Conservation (phyloP, 2,329 filamentous ascomycete species). For the Trichoderma sp. region DNA sequence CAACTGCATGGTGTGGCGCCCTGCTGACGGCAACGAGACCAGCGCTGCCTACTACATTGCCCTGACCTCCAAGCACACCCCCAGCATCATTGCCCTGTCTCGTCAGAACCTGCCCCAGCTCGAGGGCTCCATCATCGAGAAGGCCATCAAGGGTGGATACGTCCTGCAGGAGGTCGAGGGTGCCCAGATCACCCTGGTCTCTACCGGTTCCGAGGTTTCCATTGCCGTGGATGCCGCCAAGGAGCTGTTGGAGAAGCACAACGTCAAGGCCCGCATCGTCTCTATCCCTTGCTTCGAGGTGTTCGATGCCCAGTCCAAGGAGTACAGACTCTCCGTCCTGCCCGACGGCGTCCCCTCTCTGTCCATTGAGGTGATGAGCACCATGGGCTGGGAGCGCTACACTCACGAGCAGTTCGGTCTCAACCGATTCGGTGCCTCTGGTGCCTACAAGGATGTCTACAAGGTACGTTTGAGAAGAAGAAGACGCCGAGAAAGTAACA, state of each 20-base stretch:
- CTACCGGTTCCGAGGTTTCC: slow-evolving; percentile 92
- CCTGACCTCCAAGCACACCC: slow-evolving; percentile 83
- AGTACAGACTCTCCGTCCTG: slow-evolving; percentile 88
- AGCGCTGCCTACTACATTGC: slow-evolving; percentile 97
- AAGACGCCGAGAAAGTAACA: background rate
- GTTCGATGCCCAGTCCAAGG: slow-evolving; percentile 90
- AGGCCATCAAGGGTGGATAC: slow-evolving; percentile 93
- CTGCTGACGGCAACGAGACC: slow-evolving; percentile 97
- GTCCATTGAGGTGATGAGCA: slow-evolving; percentile 95
- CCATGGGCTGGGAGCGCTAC: slow-evolving; percentile 98
- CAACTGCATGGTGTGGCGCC: slow-evolving; percentile 99
- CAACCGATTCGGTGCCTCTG: slow-evolving; percentile 97
- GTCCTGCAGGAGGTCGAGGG: slow-evolving; percentile 79
- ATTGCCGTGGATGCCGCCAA: slow-evolving; percentile 92
- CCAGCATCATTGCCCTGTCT: slow-evolving; percentile 89
- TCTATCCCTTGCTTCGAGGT: slow-evolving; percentile 97
- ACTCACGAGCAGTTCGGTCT: slow-evolving; percentile 99
- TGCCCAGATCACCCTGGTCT: slow-evolving; percentile 84
- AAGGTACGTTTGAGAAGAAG: slow-evolving; percentile 54
- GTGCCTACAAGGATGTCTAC: slow-evolving; percentile 97
- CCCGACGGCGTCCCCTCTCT: slow-evolving; percentile 91
- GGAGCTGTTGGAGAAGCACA: slow-evolving; percentile 83
- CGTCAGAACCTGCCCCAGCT: slow-evolving; percentile 98
- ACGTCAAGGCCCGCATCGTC: slow-evolving; percentile 84
- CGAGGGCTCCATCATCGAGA: slow-evolving; percentile 86